Base-by-base conservation (phyloP, 2,329 filamentous ascomycete species). In the Fusarium sp. region DNA sequence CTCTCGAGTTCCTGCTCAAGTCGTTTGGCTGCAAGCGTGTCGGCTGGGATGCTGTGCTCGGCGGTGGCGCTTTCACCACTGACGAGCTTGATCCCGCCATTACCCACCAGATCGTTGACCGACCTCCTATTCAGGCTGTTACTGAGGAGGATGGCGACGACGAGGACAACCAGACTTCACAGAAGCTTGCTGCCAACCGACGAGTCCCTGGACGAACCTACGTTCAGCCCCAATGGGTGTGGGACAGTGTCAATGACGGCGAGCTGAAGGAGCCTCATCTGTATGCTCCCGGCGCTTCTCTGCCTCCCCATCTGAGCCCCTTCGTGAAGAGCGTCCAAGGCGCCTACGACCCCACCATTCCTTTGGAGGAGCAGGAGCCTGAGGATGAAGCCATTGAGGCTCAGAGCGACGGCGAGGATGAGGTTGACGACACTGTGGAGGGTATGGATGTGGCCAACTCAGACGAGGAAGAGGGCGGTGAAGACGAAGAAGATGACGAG, bases 141-240 rank as follows among this genome's bases (percentile, higher is more conserved):
- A 80, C 82, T 36, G 83, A 84, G 31, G 83, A 85, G 59, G 81
- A 83, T 18, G 67, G 79, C 18, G 82, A 82, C 46, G 82, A 73
- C 27, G 85, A 87, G 69, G 88, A 90, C 73, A 90, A 86, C 79
- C 88, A 87, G 81, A 91, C 83, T 67, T 82, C 82, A 51, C 87
- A 85, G 78, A 87, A 85, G 78, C 81, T 89, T 60, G 83, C 78
- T 25, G 80, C 80, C 64, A 91, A 92, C 75, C 89, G 89, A 69
- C 89, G 93, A 66, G 91, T 98, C 67, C 93, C 95, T n/a, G 95
- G 95, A 34, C 87, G 96, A 71, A 93, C 89, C 69, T 99, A 99
- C 74, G 83, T 99, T 61, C 96, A 99, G 82, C 96, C 96, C 18
- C 96, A 99, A 79, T 99, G 96, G 95, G 89, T 99, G 4, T 99